These are phyloP conservation scores for Candida silvicultrix DNA, from an alignment of 805 yeast genomes.

Conservation along the genomic window DNA sequence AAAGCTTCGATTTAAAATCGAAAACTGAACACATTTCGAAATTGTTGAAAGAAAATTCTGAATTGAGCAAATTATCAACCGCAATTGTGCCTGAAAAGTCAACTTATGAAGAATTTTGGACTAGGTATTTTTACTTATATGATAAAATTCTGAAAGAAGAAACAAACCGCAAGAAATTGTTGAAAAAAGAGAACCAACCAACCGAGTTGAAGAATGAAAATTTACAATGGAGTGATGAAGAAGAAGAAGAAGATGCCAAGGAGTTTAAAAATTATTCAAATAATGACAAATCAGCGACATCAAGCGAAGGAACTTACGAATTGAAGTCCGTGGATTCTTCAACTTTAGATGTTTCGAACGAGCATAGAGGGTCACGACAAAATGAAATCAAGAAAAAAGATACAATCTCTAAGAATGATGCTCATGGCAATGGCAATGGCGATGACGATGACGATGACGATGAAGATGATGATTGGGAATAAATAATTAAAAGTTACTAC, in stretches of 20 bases:
- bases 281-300: constrained; percentile 23
- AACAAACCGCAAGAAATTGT: constrained; percentile 54
- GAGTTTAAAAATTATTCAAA: constrained; percentile 1
- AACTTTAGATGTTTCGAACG: constrained; percentile 25
- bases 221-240: constrained; percentile 47
- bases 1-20: constrained; percentile 36
- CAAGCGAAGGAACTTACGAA: constrained; percentile 35
- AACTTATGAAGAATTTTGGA: constrained; percentile 58
- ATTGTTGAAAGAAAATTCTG: constrained; percentile 41
- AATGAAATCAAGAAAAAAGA: constrained; percentile 3
- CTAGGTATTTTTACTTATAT: neutral
- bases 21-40: constrained; percentile 45
- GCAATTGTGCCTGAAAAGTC: constrained; percentile 60
- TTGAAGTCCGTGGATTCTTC: constrained; percentile 31
- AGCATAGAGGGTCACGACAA: constrained; percentile 4
- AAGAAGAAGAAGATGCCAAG: constrained; percentile 46
- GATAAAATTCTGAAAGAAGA: constrained; percentile 54
- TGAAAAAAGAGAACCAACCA: constrained; percentile 28
- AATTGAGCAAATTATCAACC: constrained; percentile 50
- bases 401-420: neutral
- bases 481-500: too few species aligned
- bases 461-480: constrained; percentile 58
- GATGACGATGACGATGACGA: constrained; percentile 25
- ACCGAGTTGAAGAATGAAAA: constrained; percentile 35
- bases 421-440: constrained; percentile 15